Evolutionary conservation across 257 asterid species (phyloP).

Genomic region (Craterostigma plantagineum): DNA sequence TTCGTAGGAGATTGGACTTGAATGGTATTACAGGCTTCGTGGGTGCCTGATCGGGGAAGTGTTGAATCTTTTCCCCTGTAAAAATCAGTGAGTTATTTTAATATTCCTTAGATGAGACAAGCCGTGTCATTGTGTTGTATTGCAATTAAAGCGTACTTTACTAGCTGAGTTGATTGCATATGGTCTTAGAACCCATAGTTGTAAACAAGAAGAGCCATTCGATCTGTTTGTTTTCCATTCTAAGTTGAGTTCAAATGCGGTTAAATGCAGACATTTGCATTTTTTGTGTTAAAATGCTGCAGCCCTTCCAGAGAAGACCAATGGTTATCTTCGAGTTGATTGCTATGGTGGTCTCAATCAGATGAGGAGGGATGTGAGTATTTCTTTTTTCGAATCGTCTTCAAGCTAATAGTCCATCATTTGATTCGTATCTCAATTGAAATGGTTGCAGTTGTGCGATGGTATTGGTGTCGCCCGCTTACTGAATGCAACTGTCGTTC

Average conservation of each 20-base stretch:
- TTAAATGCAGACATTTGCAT: slow-evolving; percentile 81
- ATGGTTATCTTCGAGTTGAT: slow-evolving; percentile 89
- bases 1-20: too few species aligned
- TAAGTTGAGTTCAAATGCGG: slow-evolving; percentile 50
- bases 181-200: not conserved
- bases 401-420: slow-evolving; percentile 2
- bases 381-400: not conserved
- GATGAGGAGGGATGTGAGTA: slow-evolving; percentile 97
- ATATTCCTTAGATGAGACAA: too few species aligned
- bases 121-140: too few species aligned
- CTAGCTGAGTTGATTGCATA: not conserved
- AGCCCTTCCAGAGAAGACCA: slow-evolving; percentile 67
- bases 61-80: too few species aligned
- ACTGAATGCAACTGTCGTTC: slow-evolving; percentile 91
- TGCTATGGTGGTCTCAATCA: slow-evolving; percentile 99
- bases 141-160: not conserved
- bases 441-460: slow-evolving; percentile 78
- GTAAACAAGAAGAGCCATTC: slow-evolving; percentile 1
- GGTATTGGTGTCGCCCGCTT: slow-evolving; percentile 93
- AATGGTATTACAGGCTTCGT: too few species aligned
- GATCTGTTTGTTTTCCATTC: slow-evolving; percentile 13
- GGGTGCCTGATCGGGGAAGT: too few species aligned
- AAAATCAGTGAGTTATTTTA: too few species aligned
- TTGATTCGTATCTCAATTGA: not conserved
- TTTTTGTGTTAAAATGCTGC: slow-evolving; percentile 95